These are phyloP conservation scores for Pseudogymnoascus sp. DNA, from an alignment of 2,329 filamentous ascomycete genomes.

Conservation along the genomic window DNA sequence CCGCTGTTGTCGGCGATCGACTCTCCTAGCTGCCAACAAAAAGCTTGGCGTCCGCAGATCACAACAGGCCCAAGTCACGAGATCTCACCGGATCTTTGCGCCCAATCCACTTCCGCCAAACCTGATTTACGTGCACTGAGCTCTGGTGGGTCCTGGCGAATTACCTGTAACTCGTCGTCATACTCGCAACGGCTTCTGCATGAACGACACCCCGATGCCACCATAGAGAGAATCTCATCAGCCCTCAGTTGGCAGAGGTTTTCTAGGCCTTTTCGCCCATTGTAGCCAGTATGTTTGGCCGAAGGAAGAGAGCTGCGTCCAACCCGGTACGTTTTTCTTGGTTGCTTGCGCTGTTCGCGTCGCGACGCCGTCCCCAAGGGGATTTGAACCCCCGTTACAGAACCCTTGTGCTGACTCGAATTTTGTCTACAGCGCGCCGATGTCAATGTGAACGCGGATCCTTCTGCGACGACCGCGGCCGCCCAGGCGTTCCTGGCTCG, in stretches of 20 bases:
- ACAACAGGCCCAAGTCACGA: slow-evolving; percentile 5
- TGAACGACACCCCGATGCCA: slow-evolving; percentile 5
- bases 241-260: slow-evolving; percentile 29
- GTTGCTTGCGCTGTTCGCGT: slow-evolving; percentile 16
- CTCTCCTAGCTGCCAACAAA: neutral
- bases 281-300: slow-evolving; percentile 29
- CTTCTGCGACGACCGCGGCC: slow-evolving; percentile 72
- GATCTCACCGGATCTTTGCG: neutral
- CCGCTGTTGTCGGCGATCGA: neutral
- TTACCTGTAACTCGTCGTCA: slow-evolving; percentile 5
- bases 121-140: slow-evolving; percentile 3
- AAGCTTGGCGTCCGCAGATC: slow-evolving; percentile 3
- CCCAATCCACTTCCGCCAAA: slow-evolving; percentile 5
- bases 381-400: slow-evolving; percentile 23
- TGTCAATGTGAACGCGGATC: slow-evolving; percentile 46
- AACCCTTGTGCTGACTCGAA: neutral
- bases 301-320: slow-evolving; percentile 32
- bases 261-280: slow-evolving; percentile 17
- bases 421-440: slow-evolving; percentile 48
- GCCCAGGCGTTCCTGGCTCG: slow-evolving; percentile 71
- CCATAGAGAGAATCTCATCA: slow-evolving; percentile 20
- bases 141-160: slow-evolving; percentile 5
- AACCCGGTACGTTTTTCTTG: slow-evolving; percentile 32
- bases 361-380: slow-evolving; percentile 15
- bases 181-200: neutral